A percentile compares a stretch with the other conserved stretches of the same genome.
Conservation (phyloP, 2,329 filamentous ascomycete species). For the Colletotrichum chrysophilum region DNA sequence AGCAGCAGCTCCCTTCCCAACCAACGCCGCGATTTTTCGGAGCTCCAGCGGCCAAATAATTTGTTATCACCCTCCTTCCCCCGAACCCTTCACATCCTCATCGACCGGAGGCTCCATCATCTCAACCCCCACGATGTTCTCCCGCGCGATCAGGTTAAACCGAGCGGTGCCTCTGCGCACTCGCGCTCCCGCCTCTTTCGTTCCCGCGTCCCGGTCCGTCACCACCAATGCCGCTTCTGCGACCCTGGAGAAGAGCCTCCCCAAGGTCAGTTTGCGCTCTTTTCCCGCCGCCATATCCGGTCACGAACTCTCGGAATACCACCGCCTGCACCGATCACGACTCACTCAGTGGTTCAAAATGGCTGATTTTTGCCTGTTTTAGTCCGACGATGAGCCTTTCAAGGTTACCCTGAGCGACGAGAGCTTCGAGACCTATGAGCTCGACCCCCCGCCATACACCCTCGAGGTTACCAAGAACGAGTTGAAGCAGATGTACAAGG, state of each 20-base stretch:
- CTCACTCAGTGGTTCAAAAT: neutral
- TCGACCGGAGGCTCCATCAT: conserved; percentile 35
- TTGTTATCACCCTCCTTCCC: conserved; percentile 31
- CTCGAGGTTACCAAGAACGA: conserved; percentile 95
- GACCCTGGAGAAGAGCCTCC: conserved; percentile 79
- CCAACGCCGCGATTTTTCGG: conserved; percentile 49
- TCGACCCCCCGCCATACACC: conserved; percentile 94
- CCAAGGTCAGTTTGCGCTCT: conserved; percentile 44
- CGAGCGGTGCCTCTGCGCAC: conserved; percentile 65
- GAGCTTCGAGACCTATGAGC: conserved; percentile 99
- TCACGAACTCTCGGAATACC: neutral
- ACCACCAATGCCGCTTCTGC: conserved; percentile 95
- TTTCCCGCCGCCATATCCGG: conserved; percentile 3
- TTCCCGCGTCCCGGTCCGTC: conserved; percentile 72
- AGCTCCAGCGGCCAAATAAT: conserved; percentile 38
- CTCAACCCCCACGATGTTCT: conserved; percentile 64
- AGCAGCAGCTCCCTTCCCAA: conserved; percentile 36
- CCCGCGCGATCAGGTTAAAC: conserved; percentile 68
- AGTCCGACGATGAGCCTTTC: conserved; percentile 96
- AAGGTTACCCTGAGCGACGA: conserved; percentile 92
- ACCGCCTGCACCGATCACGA: neutral
- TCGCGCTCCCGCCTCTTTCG: conserved; percentile 48
- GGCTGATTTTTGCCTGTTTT: conserved; percentile 22
- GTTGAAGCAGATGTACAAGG: conserved; percentile 98
- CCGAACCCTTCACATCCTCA: conserved; percentile 32